These are phyloP conservation scores for Phytophthora agathidicida DNA, from an alignment of 352 stramenopile species.

Conservation along the genomic window DNA sequence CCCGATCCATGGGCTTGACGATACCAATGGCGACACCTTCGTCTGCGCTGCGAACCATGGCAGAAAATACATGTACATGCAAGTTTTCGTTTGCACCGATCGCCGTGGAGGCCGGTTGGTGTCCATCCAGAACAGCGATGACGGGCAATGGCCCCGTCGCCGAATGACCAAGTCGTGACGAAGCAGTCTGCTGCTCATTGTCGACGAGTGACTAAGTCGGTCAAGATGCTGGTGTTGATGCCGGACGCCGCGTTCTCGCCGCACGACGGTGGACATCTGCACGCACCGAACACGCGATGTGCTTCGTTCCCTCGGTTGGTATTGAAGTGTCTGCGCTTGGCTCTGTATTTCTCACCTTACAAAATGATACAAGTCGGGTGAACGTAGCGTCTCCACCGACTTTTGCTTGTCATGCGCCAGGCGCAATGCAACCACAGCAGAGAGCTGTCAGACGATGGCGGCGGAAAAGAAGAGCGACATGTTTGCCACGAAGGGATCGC, in stretches of 20 bases:
- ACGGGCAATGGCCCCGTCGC: too few species aligned
- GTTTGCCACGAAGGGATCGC: neutral
- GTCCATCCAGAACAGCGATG: too few species aligned
- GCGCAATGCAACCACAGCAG: neutral
- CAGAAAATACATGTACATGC: too few species aligned
- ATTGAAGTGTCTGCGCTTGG: neutral
- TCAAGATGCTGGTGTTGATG: neutral
- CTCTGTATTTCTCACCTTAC: too few species aligned
- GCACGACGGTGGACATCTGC: conserved; percentile 4
- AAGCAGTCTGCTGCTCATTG: too few species aligned
- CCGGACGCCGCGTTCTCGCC: neutral
- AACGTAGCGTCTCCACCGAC: neutral
- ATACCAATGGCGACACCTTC: too few species aligned
- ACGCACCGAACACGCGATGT: conserved; percentile 8
- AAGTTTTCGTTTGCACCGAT: too few species aligned
- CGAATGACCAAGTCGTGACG: too few species aligned
- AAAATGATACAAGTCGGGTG: too few species aligned
- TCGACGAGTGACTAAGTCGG: neutral
- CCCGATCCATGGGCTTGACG: too few species aligned
- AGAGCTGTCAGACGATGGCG: neutral
- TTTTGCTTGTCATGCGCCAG: neutral
- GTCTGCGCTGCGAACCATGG: too few species aligned
- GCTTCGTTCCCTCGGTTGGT: neutral
- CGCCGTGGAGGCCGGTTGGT: too few species aligned
- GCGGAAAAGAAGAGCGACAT: neutral